Conservation (phyloP, 129 eudicot species). For the Lonicera japonica region DNA sequence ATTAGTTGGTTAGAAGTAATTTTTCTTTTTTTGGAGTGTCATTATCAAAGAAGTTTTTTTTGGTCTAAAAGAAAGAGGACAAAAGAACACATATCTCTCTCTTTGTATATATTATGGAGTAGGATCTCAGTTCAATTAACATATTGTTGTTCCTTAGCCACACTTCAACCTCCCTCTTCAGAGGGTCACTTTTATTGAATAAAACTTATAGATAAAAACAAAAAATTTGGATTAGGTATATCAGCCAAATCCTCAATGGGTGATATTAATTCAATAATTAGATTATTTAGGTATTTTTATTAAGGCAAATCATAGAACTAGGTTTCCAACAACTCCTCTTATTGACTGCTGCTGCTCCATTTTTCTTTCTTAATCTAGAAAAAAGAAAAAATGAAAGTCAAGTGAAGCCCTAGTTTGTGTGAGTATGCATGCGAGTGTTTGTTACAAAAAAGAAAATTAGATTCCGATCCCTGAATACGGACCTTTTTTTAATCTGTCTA, state of each 20-base stretch:
- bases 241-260: constrained; percentile 6
- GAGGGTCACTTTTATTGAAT: constrained; percentile 10
- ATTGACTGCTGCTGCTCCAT: not conserved
- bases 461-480: too few relatives aligned
- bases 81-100: constrained; percentile 4
- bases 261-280: not conserved
- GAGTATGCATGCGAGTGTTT: not conserved
- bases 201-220: constrained; percentile 8
- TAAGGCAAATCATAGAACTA: constrained; percentile 8
- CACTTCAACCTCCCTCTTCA: constrained; percentile 14
- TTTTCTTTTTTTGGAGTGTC: constrained; percentile 7
- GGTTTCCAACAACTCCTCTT: constrained; percentile 14
- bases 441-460: too few relatives aligned
- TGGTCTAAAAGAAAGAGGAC: constrained; percentile 4
- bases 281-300: constrained; percentile 6
- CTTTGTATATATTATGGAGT: not conserved
- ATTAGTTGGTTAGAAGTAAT: not conserved
- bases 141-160: constrained; percentile 10
- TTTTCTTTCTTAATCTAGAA: not conserved
- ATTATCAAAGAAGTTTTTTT: constrained; percentile 11
- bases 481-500: too few relatives aligned
- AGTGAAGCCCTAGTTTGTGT: not conserved
- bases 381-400: not conserved
- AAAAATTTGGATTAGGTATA: constrained; percentile 28
- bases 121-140: not conserved